Base-by-base conservation (phyloP, 768 basidiomycete genomes). In the Termitomyces sp. region DNA sequence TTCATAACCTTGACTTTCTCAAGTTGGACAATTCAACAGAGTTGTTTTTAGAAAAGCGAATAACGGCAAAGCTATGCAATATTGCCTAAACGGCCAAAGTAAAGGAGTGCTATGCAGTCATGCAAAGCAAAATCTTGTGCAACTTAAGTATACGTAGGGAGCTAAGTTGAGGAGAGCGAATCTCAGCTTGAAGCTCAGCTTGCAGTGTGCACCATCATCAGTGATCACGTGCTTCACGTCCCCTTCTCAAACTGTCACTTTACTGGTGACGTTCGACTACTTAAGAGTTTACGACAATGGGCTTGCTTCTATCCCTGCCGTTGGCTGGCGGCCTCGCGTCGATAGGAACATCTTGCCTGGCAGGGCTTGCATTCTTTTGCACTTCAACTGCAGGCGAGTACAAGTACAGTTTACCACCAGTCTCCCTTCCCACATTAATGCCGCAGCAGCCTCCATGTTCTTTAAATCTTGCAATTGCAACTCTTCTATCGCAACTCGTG, bases 391-490 rank as follows among this genome's bases (percentile, higher is more conserved):
- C 91, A 67, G 91, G 91, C 87, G 60, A 62, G 80, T 71, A 30
- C 2, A 26, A 62, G 80, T 71, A 30, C 2, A 26, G 4, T 36
- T 35, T 43, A 46, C n/a, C 58, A 33, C n/a, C 58, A 36, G 35
- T 38, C 35, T 49, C 26, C 40, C 23, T 43, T 53, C 54, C n/a
- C 32, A 50, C 28, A 56, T 58, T 62, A 43, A 61, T 58, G 61
- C 47, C 44, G 55, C 63, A 64, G 67, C 74, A 87, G 95, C 95
- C 4, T 94, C 92, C 38, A 94, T 96, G 84, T 93, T 97, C 77
- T 95, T 88, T 82, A 98, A 97, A 79, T 94, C 91, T 35, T 99
- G 96, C 74, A 98, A 98, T 71, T 99, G 97, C 77, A 98, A 98
- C 71, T 96, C 94, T 9, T 96, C 94, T 0, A 98, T 99, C 66